These are phyloP conservation scores for Pistacia vera DNA, from an alignment of 345 rosid genomes.

Conservation along the genomic window DNA sequence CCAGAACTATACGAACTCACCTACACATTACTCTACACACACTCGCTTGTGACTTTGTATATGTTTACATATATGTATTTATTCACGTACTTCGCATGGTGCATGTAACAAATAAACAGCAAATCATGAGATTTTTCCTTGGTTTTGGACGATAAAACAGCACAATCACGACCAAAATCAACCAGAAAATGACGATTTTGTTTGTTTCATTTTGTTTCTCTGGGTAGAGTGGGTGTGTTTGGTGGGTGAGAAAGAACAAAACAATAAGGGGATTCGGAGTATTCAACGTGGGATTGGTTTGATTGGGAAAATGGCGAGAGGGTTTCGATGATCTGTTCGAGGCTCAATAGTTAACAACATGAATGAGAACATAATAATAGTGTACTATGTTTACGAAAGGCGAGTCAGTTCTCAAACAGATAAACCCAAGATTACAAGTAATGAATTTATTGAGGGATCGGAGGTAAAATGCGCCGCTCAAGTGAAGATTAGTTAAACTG, in stretches of 20 bases:
- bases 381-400: not conserved
- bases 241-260: slow-evolving; percentile 20
- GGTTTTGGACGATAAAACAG: slow-evolving; percentile 13
- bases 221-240: slow-evolving; percentile 7
- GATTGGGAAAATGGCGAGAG: slow-evolving; percentile 32
- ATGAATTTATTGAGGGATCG: too few relatives aligned
- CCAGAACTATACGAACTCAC: not conserved
- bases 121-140: slow-evolving; percentile 11
- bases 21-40: not conserved
- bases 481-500: not conserved
- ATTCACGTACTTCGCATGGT: slow-evolving; percentile 33
- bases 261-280: slow-evolving; percentile 14
- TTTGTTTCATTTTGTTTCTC: not conserved
- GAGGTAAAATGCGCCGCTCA: not conserved
- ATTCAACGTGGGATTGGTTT: slow-evolving; percentile 21
- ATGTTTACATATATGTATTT: not conserved
- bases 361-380: not conserved
- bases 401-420: slow-evolving; percentile 2
- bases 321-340: slow-evolving; percentile 32
- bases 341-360: slow-evolving; percentile 5
- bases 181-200: not conserved
- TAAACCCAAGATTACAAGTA: not conserved
- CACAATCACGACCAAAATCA: slow-evolving; percentile 13
- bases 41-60: not conserved
- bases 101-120: slow-evolving; percentile 31